Percentiles rank a stretch among this genome's conserved stretches.
These are phyloP conservation scores for Erodium moschatum DNA, from an alignment of 441 rosid genomes.

Conservation along the genomic window DNA sequence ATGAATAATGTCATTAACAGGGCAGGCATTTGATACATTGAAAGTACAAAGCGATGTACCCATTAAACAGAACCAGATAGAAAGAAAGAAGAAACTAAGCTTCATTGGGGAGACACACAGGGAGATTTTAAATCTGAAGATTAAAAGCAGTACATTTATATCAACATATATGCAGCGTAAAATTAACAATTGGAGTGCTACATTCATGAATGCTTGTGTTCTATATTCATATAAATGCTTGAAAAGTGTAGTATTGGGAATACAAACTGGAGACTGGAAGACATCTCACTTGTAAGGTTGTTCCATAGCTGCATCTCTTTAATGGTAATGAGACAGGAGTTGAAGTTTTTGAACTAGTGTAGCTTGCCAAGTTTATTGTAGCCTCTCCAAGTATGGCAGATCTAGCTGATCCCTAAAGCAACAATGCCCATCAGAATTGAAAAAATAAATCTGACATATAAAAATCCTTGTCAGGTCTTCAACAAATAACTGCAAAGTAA, in stretches of 20 bases:
- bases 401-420: slow-evolving; percentile 45
- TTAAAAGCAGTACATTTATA: neutral
- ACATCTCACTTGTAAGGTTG: slow-evolving; percentile 42
- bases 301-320: slow-evolving; percentile 46
- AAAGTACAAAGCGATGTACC: neutral
- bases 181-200: neutral
- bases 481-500: neutral
- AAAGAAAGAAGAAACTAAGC: neutral
- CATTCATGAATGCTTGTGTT: neutral
- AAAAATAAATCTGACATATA: neutral
- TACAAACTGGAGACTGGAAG: neutral
- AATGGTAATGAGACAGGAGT: slow-evolving; percentile 44
- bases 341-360: slow-evolving; percentile 29
- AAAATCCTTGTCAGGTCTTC: neutral
- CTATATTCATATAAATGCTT: neutral
- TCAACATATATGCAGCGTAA: slow-evolving; percentile 5
- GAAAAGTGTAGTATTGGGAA: neutral
- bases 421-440: slow-evolving; percentile 10
- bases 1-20: neutral
- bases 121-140: neutral
- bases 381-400: slow-evolving; percentile 61
- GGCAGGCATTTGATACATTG: neutral
- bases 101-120: slow-evolving; percentile 1
- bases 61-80: neutral
- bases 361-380: slow-evolving; percentile 35